Conservation (phyloP, 192 early-diverging fungal genomes). For the Coemansia sp. region DNA sequence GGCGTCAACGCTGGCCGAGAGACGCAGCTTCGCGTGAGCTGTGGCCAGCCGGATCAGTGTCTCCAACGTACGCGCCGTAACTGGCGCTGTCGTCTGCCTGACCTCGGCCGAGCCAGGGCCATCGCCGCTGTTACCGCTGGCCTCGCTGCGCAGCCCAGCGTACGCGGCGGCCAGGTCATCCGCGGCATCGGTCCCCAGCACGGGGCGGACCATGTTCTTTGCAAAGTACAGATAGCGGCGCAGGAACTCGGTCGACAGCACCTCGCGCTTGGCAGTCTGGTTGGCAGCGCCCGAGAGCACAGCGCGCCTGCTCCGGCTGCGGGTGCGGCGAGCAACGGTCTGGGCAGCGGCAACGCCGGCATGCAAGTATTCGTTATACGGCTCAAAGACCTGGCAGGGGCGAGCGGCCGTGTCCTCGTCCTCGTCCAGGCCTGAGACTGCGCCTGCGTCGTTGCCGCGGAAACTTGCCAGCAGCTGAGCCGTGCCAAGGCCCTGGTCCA, state of each 20-base stretch:
- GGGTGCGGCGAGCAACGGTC: slow-evolving; percentile 10
- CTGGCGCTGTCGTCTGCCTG: slow-evolving; percentile 85
- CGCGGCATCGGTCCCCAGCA: slow-evolving; percentile 74
- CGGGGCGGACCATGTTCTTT: slow-evolving; percentile 78
- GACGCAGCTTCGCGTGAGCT: slow-evolving; percentile 89
- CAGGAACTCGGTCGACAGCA: slow-evolving; percentile 81
- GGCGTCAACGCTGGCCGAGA: slow-evolving; percentile 74
- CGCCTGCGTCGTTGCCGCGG: slow-evolving; percentile 26
- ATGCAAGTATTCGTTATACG: slow-evolving; percentile 79
- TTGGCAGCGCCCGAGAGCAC: slow-evolving; percentile 6
- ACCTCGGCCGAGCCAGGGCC: slow-evolving; percentile 51
- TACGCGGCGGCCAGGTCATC: slow-evolving; percentile 78
- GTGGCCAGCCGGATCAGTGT: slow-evolving; percentile 95
- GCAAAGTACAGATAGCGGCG: slow-evolving; percentile 96
- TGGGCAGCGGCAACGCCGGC: slow-evolving; percentile 58
- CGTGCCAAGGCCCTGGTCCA: slow-evolving; percentile 35
- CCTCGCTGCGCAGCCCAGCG: slow-evolving; percentile 74
- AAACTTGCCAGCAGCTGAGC: slow-evolving; percentile 27
- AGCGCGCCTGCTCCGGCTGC: slow-evolving; percentile 26
- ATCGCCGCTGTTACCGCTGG: slow-evolving; percentile 44
- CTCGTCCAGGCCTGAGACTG: slow-evolving; percentile 42
- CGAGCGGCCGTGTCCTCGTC: slow-evolving; percentile 48
- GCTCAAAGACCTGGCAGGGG: slow-evolving; percentile 73
- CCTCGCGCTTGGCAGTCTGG: slow-evolving; percentile 48
- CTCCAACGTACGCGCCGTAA: slow-evolving; percentile 97